A percentile compares a stretch with the other conserved stretches of the same genome.
Evolutionary conservation across 1,139 yeast genomes (phyloP).

Genomic region (Lodderomyces beijingensis): DNA sequence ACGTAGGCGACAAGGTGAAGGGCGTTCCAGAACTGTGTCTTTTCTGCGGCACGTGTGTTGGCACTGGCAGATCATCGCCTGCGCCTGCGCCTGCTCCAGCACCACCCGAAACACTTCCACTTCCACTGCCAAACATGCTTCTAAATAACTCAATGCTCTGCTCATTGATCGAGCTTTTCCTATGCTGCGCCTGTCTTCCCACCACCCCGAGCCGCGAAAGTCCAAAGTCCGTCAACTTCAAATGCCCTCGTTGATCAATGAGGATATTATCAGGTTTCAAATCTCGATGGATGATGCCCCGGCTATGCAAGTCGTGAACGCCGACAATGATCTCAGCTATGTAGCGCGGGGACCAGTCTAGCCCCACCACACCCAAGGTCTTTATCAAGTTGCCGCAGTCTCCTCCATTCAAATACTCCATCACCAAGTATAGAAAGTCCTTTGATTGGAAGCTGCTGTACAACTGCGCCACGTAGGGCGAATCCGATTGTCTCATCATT

Average conservation of each 20-base stretch:
- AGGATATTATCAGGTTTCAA: constrained; percentile 90
- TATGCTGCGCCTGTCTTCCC: constrained; percentile 62
- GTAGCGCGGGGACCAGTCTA: constrained; percentile 84
- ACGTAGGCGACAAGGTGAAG: constrained; percentile 45
- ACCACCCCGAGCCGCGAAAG: constrained; percentile 85
- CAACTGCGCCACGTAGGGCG: constrained; percentile 89
- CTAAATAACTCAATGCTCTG: constrained; percentile 43
- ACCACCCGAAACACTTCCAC: constrained; percentile 2
- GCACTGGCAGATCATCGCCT: constrained; percentile 1
- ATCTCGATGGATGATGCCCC: constrained; percentile 93
- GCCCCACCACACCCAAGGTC: constrained; percentile 74
- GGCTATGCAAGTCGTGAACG: constrained; percentile 79
- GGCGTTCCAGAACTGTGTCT: constrained; percentile 43
- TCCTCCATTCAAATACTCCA: constrained; percentile 97
- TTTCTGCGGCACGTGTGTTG: constrained; percentile 12
- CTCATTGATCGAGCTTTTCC: constrained; percentile 45
- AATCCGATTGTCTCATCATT: constrained; percentile 94
- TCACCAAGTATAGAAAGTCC: constrained; percentile 83
- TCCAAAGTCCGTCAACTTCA: constrained; percentile 93
- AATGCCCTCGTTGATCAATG: constrained; percentile 82
- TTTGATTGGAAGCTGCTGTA: constrained; percentile 86
- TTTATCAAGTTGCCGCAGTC: constrained; percentile 87
- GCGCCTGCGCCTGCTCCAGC: constrained; percentile 11
- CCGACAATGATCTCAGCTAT: constrained; percentile 89
- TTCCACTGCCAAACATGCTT: constrained; percentile 18